Conservation (phyloP, 2,329 filamentous ascomycete species). For the Diaporthe velutina region DNA sequence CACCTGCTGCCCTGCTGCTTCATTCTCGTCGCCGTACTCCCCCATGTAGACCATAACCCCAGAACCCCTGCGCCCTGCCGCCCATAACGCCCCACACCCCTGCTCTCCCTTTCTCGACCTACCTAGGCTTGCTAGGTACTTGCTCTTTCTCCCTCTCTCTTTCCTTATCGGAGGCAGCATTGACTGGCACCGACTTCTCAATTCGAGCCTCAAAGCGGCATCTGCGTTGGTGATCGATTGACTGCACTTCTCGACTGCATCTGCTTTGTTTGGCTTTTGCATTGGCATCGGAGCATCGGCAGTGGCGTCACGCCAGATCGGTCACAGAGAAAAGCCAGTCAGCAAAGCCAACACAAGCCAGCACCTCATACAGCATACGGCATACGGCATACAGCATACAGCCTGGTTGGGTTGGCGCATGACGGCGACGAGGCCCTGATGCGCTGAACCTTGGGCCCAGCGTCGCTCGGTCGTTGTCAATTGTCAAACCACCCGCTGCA, state of each 20-base stretch:
- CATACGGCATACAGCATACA: no score
- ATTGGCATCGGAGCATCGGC: background rate
- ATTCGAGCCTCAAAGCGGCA: background rate
- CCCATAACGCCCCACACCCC: slow-evolving; percentile 9
- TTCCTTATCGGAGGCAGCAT: slow-evolving; percentile 11
- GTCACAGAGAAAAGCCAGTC: background rate
- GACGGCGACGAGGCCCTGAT: slow-evolving; percentile 10
- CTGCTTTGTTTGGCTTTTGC: background rate
- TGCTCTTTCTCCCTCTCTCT: background rate
- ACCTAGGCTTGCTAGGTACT: no score
- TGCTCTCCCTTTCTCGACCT: background rate
- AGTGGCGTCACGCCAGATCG: slow-evolving; percentile 27
- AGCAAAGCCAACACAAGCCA: background rate
- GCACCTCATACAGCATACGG: no score
- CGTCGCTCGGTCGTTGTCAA: slow-evolving; percentile 13
- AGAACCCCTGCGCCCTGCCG: background rate
- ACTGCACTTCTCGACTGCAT: background rate
- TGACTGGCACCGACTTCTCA: background rate
- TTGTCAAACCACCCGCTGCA: background rate
- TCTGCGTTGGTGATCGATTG: slow-evolving; percentile 8
- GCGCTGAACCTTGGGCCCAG: slow-evolving; percentile 6
- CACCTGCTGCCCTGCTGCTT: background rate
- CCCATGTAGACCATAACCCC: background rate
- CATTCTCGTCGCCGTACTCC: background rate
- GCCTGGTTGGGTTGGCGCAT: slow-evolving; percentile 17